phyloP scores from a whole-genome alignment of 2,329 filamentous ascomycete genomes.

The Amphichorda felina region DNA sequence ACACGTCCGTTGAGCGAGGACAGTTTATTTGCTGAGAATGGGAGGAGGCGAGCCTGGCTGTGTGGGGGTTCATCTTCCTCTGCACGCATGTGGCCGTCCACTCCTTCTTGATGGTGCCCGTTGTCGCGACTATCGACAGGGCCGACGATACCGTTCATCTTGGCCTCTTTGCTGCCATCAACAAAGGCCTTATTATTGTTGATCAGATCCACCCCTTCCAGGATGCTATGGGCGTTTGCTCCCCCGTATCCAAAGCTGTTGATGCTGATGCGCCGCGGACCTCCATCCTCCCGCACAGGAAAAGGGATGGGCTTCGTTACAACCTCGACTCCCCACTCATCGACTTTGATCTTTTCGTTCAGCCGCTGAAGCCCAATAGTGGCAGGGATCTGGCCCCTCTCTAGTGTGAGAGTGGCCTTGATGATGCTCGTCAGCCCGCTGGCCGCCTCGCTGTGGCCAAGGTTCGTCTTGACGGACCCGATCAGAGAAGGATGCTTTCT shows the following conservation, averaged over 20 bases:
- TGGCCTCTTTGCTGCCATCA: background rate
- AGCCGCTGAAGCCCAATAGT: conserved; percentile 11
- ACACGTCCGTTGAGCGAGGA: conserved; percentile 17
- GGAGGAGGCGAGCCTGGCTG: background rate
- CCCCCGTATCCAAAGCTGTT: conserved; percentile 28
- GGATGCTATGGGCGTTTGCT: conserved; percentile 28
- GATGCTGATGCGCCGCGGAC: conserved; percentile 5
- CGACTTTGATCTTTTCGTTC: conserved; percentile 11
- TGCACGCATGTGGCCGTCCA: no score
- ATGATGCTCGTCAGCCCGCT: conserved; percentile 15
- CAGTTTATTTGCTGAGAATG: conserved; percentile 9
- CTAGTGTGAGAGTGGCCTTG: conserved; percentile 12
- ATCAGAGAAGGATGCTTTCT: conserved; percentile 21
- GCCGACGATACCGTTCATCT: no score
- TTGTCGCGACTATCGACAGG: no score
- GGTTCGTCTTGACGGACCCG: conserved; percentile 22
- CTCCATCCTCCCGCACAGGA: conserved; percentile 2
- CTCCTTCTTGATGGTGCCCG: no score
- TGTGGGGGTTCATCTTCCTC: no score
- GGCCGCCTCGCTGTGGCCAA: conserved; percentile 15
- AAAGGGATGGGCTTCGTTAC: conserved; percentile 5
- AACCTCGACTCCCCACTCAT: conserved; percentile 6
- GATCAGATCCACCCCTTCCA: conserved; percentile 12
- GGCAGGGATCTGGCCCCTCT: conserved; percentile 14
- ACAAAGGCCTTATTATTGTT: conserved; percentile 4